These are phyloP conservation scores for Gryganskiella cystojenkinii DNA, from an alignment of 192 early-diverging fungal genomes.

Conservation along the genomic window DNA sequence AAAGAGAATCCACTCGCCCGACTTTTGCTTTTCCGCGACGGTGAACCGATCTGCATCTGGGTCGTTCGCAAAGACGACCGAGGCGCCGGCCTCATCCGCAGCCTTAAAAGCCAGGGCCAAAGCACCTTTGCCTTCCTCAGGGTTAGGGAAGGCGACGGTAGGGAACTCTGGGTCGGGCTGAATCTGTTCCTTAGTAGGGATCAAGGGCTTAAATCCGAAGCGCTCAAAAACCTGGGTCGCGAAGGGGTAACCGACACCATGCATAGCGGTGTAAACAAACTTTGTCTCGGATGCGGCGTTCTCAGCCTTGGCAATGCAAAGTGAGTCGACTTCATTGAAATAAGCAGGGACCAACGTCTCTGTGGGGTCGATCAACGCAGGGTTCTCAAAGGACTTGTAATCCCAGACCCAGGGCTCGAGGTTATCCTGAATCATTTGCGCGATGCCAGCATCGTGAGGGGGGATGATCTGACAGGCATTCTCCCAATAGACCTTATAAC, in stretches of 20 bases:
- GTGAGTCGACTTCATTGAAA: slow-evolving; percentile 66
- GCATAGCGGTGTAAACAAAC: slow-evolving; percentile 95
- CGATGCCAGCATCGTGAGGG: slow-evolving; percentile 86
- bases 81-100: slow-evolving; percentile 65
- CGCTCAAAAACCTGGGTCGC: slow-evolving; percentile 72
- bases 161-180: slow-evolving; percentile 91
- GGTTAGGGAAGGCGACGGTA: slow-evolving; percentile 88
- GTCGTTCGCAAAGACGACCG: slow-evolving; percentile 91
- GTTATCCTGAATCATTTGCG: slow-evolving; percentile 73
- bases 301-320: slow-evolving; percentile 56
- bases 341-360: slow-evolving; percentile 77
- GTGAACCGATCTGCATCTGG: slow-evolving; percentile 95
- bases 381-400: slow-evolving; percentile 64
- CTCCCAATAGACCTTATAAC: slow-evolving; percentile 90
- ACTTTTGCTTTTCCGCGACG: slow-evolving; percentile 80
- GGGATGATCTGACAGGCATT: slow-evolving; percentile 94
- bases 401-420: slow-evolving; percentile 80
- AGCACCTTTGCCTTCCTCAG: slow-evolving; percentile 89
- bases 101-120: slow-evolving; percentile 73
- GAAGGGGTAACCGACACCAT: slow-evolving; percentile 89
- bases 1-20: slow-evolving; percentile 82
- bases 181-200: slow-evolving; percentile 73
- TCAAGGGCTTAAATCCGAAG: slow-evolving; percentile 77
- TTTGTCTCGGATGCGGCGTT: slow-evolving; percentile 60
- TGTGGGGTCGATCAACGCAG: slow-evolving; percentile 66